Evolutionary conservation across 352 stramenopile genomes (phyloP), one percentile per base, ranked within the genome.

Genomic region (Peronosclerospora sorghi): DNA sequence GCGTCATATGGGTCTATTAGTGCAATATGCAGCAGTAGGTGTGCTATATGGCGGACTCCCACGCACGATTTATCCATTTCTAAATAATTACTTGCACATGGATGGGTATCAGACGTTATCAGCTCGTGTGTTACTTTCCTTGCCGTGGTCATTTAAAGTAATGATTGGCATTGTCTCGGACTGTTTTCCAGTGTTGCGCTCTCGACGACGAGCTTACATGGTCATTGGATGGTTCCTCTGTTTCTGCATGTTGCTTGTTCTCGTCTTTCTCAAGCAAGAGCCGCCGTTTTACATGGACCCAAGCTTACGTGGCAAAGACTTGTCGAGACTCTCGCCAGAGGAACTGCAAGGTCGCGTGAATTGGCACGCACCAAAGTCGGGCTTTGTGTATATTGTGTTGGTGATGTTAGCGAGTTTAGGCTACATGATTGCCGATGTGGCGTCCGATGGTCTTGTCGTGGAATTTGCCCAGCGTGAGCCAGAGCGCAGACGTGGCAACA

Each of bases 81-180:
- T 91, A 14, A 79, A 83, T 49, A 78, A 77, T 54, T 90, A 86
- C 42, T 38, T 86, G 38, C 60, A 75, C 24, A 61, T 86, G 52
- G 68, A 83, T 38, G 73, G 73, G 34, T 76, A 79, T 35, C 65
- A 83, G 45, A 82, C 68, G 14, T 30, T 77, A 8, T 83, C 75
- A 9, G 74, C 72, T 7, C 58, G 69, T 13, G 63, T 81, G 26
- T 47, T 88, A 13, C 43, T 89, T 12, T 58, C 54, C 2, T 39
- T 85, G 12, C 69, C 71, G 2, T 86, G 68, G 64, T 78, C 68
- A 9, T 68, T 81, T 47, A 83, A 85, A 45, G 62, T 84, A 17
- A 54, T 88, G 0, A 77, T 72, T 50, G 73, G 73, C 15, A 64
- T 86, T 35, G 21, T 74, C 3, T 79, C 73, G 0, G 71, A 85